A percentile compares a stretch with the other conserved stretches of the same genome.
These are phyloP conservation scores for Boletellus deceptivus DNA, from an alignment of 1,284 basidiomycete genomes.

Conservation along the genomic window DNA sequence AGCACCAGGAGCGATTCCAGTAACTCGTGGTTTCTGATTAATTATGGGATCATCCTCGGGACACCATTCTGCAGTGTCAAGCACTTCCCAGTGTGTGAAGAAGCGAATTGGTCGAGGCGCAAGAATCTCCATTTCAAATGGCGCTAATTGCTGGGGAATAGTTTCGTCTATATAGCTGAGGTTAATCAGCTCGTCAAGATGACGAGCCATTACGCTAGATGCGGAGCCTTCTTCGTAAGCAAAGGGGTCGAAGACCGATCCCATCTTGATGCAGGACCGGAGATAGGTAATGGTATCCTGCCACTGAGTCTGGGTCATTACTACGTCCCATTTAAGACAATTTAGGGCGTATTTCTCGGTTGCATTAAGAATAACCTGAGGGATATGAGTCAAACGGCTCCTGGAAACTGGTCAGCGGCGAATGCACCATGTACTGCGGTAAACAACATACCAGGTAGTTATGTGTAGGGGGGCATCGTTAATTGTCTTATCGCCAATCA, in stretches of 20 bases:
- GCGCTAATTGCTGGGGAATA: background rate
- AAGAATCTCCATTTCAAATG: constrained; percentile 5
- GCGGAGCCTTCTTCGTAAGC: constrained; percentile 18
- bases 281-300: constrained; percentile 24
- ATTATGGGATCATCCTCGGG: constrained; percentile 34
- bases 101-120: constrained; percentile 17
- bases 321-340: constrained; percentile 30
- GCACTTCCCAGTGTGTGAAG: constrained; percentile 11
- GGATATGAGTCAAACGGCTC: constrained; percentile 30
- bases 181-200: constrained; percentile 26
- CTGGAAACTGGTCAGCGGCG: constrained; percentile 20
- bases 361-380: constrained; percentile 28
- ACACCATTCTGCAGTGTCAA: constrained; percentile 27
- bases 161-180: constrained; percentile 4
- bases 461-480: constrained; percentile 49
- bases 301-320: constrained; percentile 28
- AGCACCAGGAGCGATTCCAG: constrained; percentile 33
- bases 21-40: constrained; percentile 27
- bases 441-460: constrained; percentile 41
- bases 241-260: constrained; percentile 29
- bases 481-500: constrained; percentile 56
- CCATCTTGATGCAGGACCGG: constrained; percentile 31
- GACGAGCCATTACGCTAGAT: constrained; percentile 17
- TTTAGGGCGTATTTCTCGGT: constrained; percentile 31
- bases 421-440: background rate